Percentiles rank a stretch among this genome's conserved stretches.
Conservation (phyloP, 495 filamentous ascomycete species). For the Sordaria brevicollis region DNA sequence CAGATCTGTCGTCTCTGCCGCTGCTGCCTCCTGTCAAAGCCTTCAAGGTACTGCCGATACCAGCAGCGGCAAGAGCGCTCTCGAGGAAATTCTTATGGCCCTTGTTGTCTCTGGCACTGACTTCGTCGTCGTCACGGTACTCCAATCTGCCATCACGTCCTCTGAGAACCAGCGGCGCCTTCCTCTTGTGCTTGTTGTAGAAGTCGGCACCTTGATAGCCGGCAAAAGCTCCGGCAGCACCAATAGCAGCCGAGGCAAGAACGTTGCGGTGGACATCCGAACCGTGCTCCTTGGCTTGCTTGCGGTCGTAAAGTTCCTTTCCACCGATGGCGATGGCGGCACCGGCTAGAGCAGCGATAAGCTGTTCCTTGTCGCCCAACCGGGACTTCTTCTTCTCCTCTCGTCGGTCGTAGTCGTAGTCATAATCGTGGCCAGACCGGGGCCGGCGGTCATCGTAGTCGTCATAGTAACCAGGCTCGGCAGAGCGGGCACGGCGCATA, state of each 20-base stretch:
- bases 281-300: slow-evolving; percentile 36
- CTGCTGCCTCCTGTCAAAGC: slow-evolving; percentile 33
- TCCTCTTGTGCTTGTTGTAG: slow-evolving; percentile 43
- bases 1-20: slow-evolving; percentile 41
- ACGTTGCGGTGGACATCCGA: slow-evolving; percentile 38
- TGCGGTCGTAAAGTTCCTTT: slow-evolving; percentile 48
- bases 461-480: slow-evolving; percentile 35
- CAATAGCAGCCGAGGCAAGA: slow-evolving; percentile 40
- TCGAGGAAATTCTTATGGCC: slow-evolving; percentile 63
- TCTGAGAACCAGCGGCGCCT: slow-evolving; percentile 28
- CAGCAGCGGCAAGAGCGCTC: slow-evolving; percentile 55
- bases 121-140: slow-evolving; percentile 45
- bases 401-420: slow-evolving; percentile 39
- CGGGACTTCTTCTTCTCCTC: slow-evolving; percentile 40
- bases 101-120: slow-evolving; percentile 37
- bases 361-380: slow-evolving; percentile 47
- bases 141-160: slow-evolving; percentile 35
- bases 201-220: slow-evolving; percentile 44
- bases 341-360: slow-evolving; percentile 43
- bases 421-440: slow-evolving; percentile 26
- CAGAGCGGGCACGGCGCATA: slow-evolving; percentile 41
- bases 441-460: slow-evolving; percentile 33
- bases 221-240: slow-evolving; percentile 44
- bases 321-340: slow-evolving; percentile 42
- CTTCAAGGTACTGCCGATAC: slow-evolving; percentile 53